Evolutionary conservation across 2,329 filamentous ascomycete species (phyloP).

Genomic region (Penicillium sp.): DNA sequence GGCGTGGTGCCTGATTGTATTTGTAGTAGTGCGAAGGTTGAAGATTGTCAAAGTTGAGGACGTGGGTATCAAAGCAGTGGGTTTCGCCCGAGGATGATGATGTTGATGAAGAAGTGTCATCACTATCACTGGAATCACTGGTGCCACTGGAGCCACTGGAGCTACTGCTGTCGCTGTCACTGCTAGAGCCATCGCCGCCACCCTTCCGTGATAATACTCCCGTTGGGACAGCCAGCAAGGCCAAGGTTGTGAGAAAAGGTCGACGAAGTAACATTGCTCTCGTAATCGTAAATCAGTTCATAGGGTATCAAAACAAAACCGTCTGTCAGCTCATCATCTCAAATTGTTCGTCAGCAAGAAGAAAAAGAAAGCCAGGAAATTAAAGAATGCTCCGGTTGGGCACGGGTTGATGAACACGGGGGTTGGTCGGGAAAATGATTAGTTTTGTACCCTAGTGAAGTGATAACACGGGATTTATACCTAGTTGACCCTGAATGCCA

Average conservation of each 20-base stretch:
- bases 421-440: background rate
- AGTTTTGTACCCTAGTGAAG: background rate
- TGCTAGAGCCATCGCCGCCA: constrained; percentile 2
- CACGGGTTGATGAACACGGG: background rate
- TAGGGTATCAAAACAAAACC: background rate
- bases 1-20: constrained; percentile 5
- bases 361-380: background rate
- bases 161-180: background rate
- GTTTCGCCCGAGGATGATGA: background rate
- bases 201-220: constrained; percentile 1
- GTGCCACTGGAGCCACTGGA: background rate
- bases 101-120: background rate
- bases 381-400: background rate
- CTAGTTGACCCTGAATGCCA: constrained; percentile 5
- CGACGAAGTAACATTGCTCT: constrained; percentile 1
- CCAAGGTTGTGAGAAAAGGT: background rate
- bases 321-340: background rate
- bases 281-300: background rate
- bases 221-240: background rate
- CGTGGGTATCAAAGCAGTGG: constrained; percentile 4
- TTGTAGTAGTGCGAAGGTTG: constrained; percentile 2
- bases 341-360: background rate
- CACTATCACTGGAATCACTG: background rate
- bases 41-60: constrained; percentile 2
- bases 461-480: background rate